Base-by-base conservation (phyloP, 768 basidiomycete species). In the Suillus paluster region DNA sequence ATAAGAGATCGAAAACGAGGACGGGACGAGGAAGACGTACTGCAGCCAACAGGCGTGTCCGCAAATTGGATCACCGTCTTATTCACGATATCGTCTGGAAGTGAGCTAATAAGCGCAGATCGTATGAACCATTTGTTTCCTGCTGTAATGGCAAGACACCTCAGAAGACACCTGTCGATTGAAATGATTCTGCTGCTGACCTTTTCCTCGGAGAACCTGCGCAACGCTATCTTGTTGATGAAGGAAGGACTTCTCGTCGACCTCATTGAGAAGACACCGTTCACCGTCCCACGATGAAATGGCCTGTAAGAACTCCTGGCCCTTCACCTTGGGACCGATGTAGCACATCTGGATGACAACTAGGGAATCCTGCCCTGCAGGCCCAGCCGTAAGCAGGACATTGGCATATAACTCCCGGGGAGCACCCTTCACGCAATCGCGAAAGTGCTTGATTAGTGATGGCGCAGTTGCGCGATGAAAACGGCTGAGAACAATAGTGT, bases 301-400 rank as follows among this genome's bases (percentile, higher is more conserved):
- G n/a, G 88, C 84, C 61, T 95, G 85, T 58, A 92, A 86, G 66
- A 92, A 92, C 70, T 88, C 87, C 3, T 88, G 85, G 0, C 87
- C 88, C 65, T 89, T 85, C 63, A 90, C 86, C 65, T 86, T 84
- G 0, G 87, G 80, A 0, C 95, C 95, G 46, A 93, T 75, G 72
- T 89, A 97, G 75, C 95, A 97, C 78, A 97, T 90, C 73, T 97
- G 95, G 56, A 97, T 86, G 41, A 96, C 92, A 62, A 95, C 85
- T 48, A 97, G 85, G 17, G 92, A 95, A 66, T 92, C 91, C 66
- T 91, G 84, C 55, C 87, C 87, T 11, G 85, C 87, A 5, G 94
- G 94, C 8, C 95, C 95, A 0, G 95, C 95, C 3, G 95, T 97
- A 59, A 97, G 83, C 58, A 97, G 84, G 38, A 94, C 85, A 70